Base-by-base conservation (phyloP, 805 yeast genomes). In the Suhomyces canberraensis region DNA sequence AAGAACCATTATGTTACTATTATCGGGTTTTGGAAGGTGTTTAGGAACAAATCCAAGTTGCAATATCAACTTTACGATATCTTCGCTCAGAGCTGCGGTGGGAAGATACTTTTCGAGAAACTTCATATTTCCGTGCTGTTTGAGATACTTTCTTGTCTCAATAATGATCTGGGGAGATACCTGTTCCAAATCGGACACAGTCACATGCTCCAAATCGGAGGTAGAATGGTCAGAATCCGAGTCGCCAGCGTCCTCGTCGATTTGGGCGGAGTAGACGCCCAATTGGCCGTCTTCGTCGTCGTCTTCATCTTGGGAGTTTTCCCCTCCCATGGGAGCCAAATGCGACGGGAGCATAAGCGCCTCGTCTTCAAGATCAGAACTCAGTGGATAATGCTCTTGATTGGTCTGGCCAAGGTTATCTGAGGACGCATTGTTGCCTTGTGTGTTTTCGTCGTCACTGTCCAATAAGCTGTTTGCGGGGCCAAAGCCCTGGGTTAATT, bases 61-160 rank as follows among this genome's bases (percentile, higher is more conserved):
- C 32, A 76, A 66, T 8, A 84, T 75, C 33, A 84, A 61, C 31
- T 64, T 66, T 20, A 79, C 54, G 3, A 85, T 66, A 46, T 82
- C 82, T 11, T 75, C 70, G 3, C 78, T 69, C 16, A 75, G 67
- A 16, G 87, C 80, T 3, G 74, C 73, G 2, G 72, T 70, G 2
- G 90, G 85, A 14, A 86, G 56, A 43, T 76, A 83, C 32, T 68
- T 66, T 38, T 77, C 77, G 29, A 87, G 54, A 48, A 88, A 88
- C 39, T 61, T 56, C 41, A 70, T 60, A 21, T 75, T 67, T 0
- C 96, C 96, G 40, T 75, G 56, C 3, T 61, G 54, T 49, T 82
- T 83, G 36, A 89, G 59, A 48, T 51, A 78, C 33, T 67, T 64
- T 21, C 72, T 51, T 2, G 71, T 63, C 29, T 57, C 56, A 4